Evolutionary conservation across 352 stramenopile species (phyloP), one percentile per base, ranked within the genome.

Genomic region (Globisporangium echinulatum): DNA sequence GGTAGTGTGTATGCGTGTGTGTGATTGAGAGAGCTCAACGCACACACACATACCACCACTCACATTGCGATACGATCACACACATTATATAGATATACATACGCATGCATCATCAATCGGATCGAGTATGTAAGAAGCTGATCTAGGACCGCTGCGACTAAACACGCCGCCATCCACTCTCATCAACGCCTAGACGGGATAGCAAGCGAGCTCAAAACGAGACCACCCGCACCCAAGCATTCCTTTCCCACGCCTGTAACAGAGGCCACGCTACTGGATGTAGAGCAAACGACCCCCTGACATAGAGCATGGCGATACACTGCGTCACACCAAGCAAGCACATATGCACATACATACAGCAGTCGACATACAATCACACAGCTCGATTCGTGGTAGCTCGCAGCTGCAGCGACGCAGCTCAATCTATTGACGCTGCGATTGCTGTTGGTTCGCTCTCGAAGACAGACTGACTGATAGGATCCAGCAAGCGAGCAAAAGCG

Each of bases 181-280:
- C 80, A 84, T 87, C 80, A 90, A 64, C 76, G 69, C 68, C 80
- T 85, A 62, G 66, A 82, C 75, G 70, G 56, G 68, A 81, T 64
- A 76, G 59, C 63, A 72, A 56, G 59, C 65, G 57, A 69, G 67
- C 76, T 86, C 80, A 90, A 72, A 90, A 90, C 80, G 76, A 86
- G 72, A 64, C 63, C 63, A 48, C 61, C 64, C 64, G 63, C 72
- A 57, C 72, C 68, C 78, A 78, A 87, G 77, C 80, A 75, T 90
- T 78, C 67, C 80, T 90, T 71, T 90, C 68, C 80, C 80, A 90
- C 80, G 68, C 63, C 73, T 84, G 80, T 87, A 90, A 90, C 80
- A 90, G 80, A 88, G 74, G 68, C 78, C 73, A 71, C 69, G 75
- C 80, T 88, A 88, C 68, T 54, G 72, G 68, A 62, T 49, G 70